Conservation (phyloP, 768 basidiomycete species). For the Boletellus ananas region DNA sequence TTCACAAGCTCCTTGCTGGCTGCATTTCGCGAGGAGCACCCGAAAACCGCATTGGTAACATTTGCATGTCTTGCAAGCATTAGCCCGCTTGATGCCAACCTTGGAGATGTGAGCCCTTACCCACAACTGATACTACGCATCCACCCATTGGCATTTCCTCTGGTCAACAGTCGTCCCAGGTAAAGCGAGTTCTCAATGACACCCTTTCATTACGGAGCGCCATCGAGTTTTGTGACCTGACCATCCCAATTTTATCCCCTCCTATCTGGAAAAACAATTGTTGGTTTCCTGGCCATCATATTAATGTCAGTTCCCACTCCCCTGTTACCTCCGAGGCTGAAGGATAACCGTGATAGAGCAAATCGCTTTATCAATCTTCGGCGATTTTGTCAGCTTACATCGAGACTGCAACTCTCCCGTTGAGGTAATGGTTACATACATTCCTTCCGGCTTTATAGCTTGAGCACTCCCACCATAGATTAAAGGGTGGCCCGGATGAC, state of each 20-base stretch:
- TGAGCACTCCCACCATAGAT: slow-evolving; percentile 21
- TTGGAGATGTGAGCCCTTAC: slow-evolving; percentile 42
- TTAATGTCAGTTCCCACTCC: slow-evolving; percentile 16
- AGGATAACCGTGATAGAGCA: slow-evolving; percentile 19
- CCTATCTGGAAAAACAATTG: slow-evolving; percentile 37
- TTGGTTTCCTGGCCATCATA: slow-evolving; percentile 22
- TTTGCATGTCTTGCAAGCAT: slow-evolving; percentile 56
- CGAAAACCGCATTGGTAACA: slow-evolving; percentile 54
- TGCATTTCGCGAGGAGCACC: slow-evolving; percentile 63
- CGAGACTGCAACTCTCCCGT: slow-evolving; percentile 54
- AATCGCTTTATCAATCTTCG: slow-evolving; percentile 47
- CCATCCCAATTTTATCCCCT: slow-evolving; percentile 48
- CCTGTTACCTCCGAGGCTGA: slow-evolving; percentile 8
- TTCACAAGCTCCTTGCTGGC: slow-evolving; percentile 59
- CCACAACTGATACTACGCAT: background rate
- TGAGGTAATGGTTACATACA: slow-evolving; percentile 42
- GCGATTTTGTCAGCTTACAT: slow-evolving; percentile 57
- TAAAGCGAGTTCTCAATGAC: slow-evolving; percentile 55
- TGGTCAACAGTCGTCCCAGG: slow-evolving; percentile 31
- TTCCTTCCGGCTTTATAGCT: background rate
- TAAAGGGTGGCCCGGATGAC: slow-evolving; percentile 34
- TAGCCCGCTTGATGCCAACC: slow-evolving; percentile 30
- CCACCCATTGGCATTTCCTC: background rate
- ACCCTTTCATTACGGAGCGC: slow-evolving; percentile 52
- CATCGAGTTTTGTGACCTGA: slow-evolving; percentile 46